Evolutionary conservation across 75 land plant genomes (phyloP).

Genomic region (Larix kaempferi): DNA sequence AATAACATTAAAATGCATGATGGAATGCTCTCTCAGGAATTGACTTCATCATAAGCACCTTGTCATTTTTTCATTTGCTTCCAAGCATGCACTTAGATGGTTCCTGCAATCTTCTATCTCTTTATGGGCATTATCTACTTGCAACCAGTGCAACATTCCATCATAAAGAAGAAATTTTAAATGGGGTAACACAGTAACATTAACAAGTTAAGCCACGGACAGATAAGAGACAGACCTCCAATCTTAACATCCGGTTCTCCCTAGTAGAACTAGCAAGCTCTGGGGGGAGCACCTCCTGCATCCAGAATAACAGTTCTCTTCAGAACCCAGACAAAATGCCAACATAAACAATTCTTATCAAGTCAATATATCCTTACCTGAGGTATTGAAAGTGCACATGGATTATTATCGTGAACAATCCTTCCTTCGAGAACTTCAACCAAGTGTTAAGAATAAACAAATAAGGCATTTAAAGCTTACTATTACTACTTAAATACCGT

Average conservation of each 20-base stretch:
- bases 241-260: constrained; percentile 33
- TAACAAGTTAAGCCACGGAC: background rate
- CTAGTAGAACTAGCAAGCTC: constrained; percentile 16
- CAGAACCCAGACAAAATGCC: background rate
- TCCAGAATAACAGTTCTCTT: background rate
- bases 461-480: background rate
- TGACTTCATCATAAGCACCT: constrained; percentile 28
- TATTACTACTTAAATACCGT: background rate
- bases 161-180: background rate
- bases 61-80: constrained; percentile 51
- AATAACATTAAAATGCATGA: background rate
- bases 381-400: constrained; percentile 8
- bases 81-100: constrained; percentile 49
- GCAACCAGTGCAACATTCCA: constrained; percentile 5
- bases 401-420: constrained; percentile 21
- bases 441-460: constrained; percentile 38
- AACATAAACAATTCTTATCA: constrained; percentile 4
- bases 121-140: constrained; percentile 45
- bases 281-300: constrained; percentile 25
- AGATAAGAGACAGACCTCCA: constrained; percentile 29
- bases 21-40: background rate
- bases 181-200: background rate
- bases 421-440: constrained; percentile 46
- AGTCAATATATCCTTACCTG: constrained; percentile 27
- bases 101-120: constrained; percentile 66